These are phyloP conservation scores for Colletotrichum sp. DNA, from an alignment of 2,329 filamentous ascomycete genomes.

Conservation along the genomic window DNA sequence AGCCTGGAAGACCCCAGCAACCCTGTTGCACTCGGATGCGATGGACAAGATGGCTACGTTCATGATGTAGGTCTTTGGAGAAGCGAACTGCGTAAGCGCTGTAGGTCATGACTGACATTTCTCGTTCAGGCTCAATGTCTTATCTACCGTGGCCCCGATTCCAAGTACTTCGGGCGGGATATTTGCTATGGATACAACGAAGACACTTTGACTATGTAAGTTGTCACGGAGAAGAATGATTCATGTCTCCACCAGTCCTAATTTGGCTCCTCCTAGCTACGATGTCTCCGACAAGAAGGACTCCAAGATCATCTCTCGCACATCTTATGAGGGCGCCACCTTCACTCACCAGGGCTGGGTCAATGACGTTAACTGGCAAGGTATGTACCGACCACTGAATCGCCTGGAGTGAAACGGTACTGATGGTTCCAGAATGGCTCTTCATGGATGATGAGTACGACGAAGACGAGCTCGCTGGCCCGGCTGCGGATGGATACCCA, in stretches of 20 bases:
- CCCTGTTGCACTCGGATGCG: conserved; percentile 56
- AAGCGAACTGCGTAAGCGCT: background rate
- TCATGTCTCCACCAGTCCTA: background rate
- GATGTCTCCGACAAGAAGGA: conserved; percentile 56
- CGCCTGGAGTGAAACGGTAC: background rate
- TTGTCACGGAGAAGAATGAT: background rate
- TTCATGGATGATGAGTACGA: conserved; percentile 57
- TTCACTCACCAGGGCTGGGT: conserved; percentile 65
- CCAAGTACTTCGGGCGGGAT: conserved; percentile 46
- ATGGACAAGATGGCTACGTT: conserved; percentile 58
- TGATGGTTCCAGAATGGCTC: conserved; percentile 29
- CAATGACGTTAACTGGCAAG: conserved; percentile 45
- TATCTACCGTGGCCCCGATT: conserved; percentile 54
- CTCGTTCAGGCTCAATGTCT: conserved; percentile 57
- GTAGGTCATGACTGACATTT: background rate
- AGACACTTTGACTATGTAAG: conserved; percentile 51
- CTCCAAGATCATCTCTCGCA: conserved; percentile 54
- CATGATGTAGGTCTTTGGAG: conserved; percentile 42
- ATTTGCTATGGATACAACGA: conserved; percentile 62
- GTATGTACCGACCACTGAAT: background rate
- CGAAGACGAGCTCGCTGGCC: conserved; percentile 43
- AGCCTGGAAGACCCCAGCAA: conserved; percentile 57
- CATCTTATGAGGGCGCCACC: conserved; percentile 59
- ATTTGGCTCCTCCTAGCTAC: conserved; percentile 30
- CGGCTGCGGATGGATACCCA: conserved; percentile 45